Base-by-base conservation (phyloP, 177 flowering plant genomes). In the Vitis hybrid region DNA sequence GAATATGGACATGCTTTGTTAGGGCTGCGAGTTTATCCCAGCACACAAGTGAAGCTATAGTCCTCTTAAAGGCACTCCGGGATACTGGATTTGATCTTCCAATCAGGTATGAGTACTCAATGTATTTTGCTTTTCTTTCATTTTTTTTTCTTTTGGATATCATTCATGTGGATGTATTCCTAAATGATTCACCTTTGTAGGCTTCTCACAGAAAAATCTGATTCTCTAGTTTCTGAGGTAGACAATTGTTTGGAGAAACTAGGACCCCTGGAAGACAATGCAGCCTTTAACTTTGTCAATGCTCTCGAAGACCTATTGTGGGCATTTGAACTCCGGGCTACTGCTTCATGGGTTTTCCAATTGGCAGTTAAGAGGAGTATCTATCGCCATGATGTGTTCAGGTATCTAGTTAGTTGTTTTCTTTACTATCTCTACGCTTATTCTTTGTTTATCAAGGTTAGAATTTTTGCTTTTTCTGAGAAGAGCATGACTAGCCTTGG, bases 291-390 rank as follows among this genome's bases (percentile, higher is more conserved):
- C 81, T 89, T 95, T 84, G 94, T 91, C 64, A 95, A 95, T 83
- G 92, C 98, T 53, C 69, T 95, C 79, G 92, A 77, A 73, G 90
- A 95, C 73, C 79, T 95, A 50, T 75, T 95, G 78, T 95, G 99
- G 99, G 97, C 98, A 73, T 95, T 90, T 80, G 97, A 95, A 77
- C 90, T 77, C 52, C 90, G 98, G 41, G 92, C 97, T 50, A 90
- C 98, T 72, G 99, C 99, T 50, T 86, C 94, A 49, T 95, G 96
- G 98, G 80, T 95, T 83, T 95, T 93, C 68, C 99, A 93, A 67
- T 63, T 95, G 74, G 99, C 98, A 62, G 79, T 93, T 46, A 89
- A 83, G 81, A 91, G 83, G 78, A 74, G 71, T 49, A 85, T 95
- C 20, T 95, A 90, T 75, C 85, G 76, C 24, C 84, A 80, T 71